Conservation (phyloP, 768 basidiomycete species). For the Auriculariales sp. region DNA sequence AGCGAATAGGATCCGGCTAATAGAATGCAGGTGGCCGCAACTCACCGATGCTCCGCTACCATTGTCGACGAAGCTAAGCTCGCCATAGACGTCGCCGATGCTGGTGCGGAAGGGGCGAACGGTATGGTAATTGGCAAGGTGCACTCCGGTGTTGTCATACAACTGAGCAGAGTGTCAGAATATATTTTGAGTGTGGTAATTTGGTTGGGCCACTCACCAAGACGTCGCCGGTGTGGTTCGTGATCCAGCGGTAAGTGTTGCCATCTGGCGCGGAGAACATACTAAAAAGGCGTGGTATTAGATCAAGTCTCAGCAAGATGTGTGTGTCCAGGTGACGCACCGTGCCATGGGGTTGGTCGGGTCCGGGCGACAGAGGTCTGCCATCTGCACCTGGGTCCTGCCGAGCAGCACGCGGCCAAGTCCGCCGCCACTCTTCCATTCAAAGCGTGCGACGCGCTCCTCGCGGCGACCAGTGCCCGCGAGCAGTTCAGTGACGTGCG, state of each 20-base stretch:
- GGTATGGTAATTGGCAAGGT: conserved; percentile 67
- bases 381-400: conserved; percentile 54
- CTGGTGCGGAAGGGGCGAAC: conserved; percentile 68
- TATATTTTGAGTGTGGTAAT: background rate
- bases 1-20: background rate
- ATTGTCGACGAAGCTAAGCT: conserved; percentile 66
- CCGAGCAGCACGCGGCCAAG: conserved; percentile 78
- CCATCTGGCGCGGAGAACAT: conserved; percentile 77
- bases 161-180: background rate
- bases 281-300: conserved; percentile 36
- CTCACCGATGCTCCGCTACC: conserved; percentile 77
- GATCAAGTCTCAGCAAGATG: conserved; percentile 6
- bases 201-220: background rate
- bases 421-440: conserved; percentile 72
- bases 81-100: conserved; percentile 75
- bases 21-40: conserved; percentile 12
- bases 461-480: conserved; percentile 56
- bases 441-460: conserved; percentile 77
- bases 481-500: conserved; percentile 54
- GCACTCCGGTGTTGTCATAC: conserved; percentile 6
- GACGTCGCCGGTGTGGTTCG: conserved; percentile 48
- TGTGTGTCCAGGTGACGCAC: conserved; percentile 7
- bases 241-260: conserved; percentile 66
- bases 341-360: conserved; percentile 37
- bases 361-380: conserved; percentile 65